These are phyloP conservation scores for Passalora sequoiae DNA, from an alignment of 2,329 filamentous ascomycete species.

Conservation along the genomic window DNA sequence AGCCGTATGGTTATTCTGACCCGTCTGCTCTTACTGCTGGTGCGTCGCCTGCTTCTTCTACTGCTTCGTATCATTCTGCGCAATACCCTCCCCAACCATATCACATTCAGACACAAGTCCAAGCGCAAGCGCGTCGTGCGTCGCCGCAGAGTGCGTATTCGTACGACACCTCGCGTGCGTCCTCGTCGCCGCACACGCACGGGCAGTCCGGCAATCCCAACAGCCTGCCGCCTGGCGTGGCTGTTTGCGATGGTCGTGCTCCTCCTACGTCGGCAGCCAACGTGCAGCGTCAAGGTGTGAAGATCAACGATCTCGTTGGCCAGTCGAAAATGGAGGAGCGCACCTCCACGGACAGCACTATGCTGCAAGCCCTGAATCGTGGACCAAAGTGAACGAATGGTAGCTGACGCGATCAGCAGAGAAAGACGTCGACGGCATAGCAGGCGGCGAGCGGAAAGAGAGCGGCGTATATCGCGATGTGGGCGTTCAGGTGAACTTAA, in stretches of 20 bases:
- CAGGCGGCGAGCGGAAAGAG: slow-evolving; percentile 25
- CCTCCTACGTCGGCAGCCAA: slow-evolving; percentile 31
- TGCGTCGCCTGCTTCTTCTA: slow-evolving; percentile 41
- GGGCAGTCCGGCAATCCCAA: slow-evolving; percentile 13
- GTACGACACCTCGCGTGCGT: slow-evolving; percentile 39
- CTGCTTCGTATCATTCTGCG: slow-evolving; percentile 37
- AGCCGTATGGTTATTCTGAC: slow-evolving; percentile 40
- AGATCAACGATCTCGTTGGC: slow-evolving; percentile 26
- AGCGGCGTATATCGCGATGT: slow-evolving; percentile 25
- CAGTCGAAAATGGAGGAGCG: slow-evolving; percentile 37
- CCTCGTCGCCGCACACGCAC: slow-evolving; percentile 39
- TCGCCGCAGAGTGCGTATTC: slow-evolving; percentile 41
- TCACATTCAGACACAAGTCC: slow-evolving; percentile 28
- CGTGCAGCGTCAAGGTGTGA: slow-evolving; percentile 25
- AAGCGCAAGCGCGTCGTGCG: slow-evolving; percentile 35
- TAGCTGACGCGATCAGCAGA: slow-evolving; percentile 30
- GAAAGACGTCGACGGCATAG: slow-evolving; percentile 20
- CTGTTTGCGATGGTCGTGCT: slow-evolving; percentile 35
- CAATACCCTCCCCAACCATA: slow-evolving; percentile 33
- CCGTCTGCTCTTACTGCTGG: slow-evolving; percentile 42
- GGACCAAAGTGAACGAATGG: slow-evolving; percentile 20
- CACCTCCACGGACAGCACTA: slow-evolving; percentile 29
- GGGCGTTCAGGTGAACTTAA: slow-evolving; percentile 30
- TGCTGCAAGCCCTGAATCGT: slow-evolving; percentile 26
- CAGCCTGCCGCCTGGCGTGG: slow-evolving; percentile 28